These are phyloP conservation scores for Zygnema circumcarinatum DNA, from an alignment of 139 green algal species.

Conservation along the genomic window DNA sequence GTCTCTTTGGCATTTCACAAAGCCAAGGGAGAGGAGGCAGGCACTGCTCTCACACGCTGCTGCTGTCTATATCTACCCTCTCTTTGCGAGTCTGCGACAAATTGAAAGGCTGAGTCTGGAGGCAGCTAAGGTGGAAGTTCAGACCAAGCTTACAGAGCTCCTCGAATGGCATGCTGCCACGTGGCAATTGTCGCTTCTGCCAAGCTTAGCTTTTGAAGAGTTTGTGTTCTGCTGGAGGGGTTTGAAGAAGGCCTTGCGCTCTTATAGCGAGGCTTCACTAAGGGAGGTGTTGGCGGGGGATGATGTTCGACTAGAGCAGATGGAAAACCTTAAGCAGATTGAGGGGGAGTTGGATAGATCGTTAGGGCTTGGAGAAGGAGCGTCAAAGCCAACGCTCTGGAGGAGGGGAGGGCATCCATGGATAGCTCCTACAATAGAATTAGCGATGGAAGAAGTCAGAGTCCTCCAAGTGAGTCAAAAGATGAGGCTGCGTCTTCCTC, in stretches of 20 bases:
- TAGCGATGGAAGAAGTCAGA: constrained; percentile 48
- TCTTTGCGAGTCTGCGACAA: constrained; percentile 12
- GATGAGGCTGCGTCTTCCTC: constrained; percentile 1
- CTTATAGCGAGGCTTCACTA: not conserved
- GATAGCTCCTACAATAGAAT: constrained; percentile 67
- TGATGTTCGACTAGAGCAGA: not conserved
- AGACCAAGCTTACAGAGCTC: not conserved
- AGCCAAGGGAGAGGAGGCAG: not conserved
- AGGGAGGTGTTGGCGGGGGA: not conserved
- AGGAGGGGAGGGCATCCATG: constrained; percentile 73
- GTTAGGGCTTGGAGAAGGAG: constrained; percentile 19
- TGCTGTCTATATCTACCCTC: not conserved
- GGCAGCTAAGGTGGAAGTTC: not conserved
- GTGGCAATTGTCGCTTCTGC: not conserved
- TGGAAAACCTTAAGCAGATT: constrained; percentile 13
- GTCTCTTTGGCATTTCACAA: constrained; percentile 15
- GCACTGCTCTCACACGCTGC: not conserved
- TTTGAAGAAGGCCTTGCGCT: constrained; percentile 18
- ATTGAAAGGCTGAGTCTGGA: constrained; percentile 11
- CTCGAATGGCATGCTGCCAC: constrained; percentile 40
- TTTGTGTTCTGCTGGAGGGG: constrained; percentile 23
- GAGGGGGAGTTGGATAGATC: constrained; percentile 36
- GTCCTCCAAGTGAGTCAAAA: constrained; percentile 46
- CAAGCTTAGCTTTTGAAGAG: not conserved
- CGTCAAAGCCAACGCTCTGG: constrained; percentile 81